Base-by-base conservation (phyloP, 345 rosid species). In the Chamaenerion angustifolium region DNA sequence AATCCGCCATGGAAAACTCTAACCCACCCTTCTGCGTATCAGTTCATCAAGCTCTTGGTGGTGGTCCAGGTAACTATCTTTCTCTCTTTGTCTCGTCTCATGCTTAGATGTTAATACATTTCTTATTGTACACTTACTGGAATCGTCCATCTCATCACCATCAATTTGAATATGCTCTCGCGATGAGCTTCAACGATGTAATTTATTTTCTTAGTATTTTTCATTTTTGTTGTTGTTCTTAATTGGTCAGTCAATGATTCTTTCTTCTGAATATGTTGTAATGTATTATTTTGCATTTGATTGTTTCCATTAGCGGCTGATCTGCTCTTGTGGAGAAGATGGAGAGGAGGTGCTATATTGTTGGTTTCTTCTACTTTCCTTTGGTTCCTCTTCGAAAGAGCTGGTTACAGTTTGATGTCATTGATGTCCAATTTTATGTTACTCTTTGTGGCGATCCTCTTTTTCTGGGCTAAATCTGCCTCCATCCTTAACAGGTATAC, bases 401-500 rank as follows among this genome's bases (percentile, higher is more conserved):
- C 73, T 12, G 93, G 89, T 43, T 84, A 86, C 70, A 81, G 67
- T 76, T 50, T 80, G 52, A 54, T 84, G 64, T 73, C 95, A 13
- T 83, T 87, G 60, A 69, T 77, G 37, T 72, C 96, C 41, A 87
- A 84, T 57, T 95, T 92, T 5, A 56, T 84, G 45, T 69, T 83
- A 68, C 87, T 82, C 51, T 93, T 86, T 8, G 76, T 83, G 40
- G 68, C 66, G 0, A 80, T 82, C 66, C 85, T 92, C 76, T 86
- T 92, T 74, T 62, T 87, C 17, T 86, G 98, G 98, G 95, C 86
- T 40, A 90, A 86, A 72, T 86, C 98, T 56, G 98, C 98, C 61
- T 68, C 83, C 11, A 80, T 90, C 58, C 95, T 90, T 45, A 86
- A 83, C 57, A 74, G 98, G 96, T 90, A 70, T 21, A 27, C 14